Base-by-base conservation (phyloP, 257 asterid genomes). In the Striga asiatica region DNA sequence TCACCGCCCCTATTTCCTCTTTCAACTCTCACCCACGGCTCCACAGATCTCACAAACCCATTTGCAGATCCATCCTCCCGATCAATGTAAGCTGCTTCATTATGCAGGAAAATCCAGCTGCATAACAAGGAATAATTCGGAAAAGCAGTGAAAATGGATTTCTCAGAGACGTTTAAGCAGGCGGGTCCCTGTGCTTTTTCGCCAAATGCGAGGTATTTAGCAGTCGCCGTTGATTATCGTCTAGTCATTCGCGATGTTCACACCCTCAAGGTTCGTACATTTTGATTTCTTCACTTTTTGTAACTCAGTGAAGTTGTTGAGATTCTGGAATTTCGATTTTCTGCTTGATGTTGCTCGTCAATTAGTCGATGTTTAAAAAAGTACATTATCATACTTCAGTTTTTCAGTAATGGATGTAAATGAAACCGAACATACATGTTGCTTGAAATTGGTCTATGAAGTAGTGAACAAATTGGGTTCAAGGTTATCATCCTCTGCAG, bases 181-280 rank as follows among this genome's bases (percentile, higher is more conserved):
- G 54, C 85, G 17, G 98, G 97, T 0, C 89, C 97, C 6, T 82
- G 80, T 64, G 82, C 89, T 48, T 92, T 92, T 78, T 92, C 98
- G 21, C 98, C 97, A 0, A 74, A 92, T 65, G 78, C 97, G 12
- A 79, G 91, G 32, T 84, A 70, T 73, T 64, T 92, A 8, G 98
- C 98, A 4, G 89, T 92, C 6, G 86, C 97, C 0, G 94, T 77
- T 10, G 98, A 88, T 75, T 92, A 84, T 64, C 97, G 98, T 43
- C 83, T 92, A 7, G 97, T 84, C 27, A 77, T 92, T 71, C 98
- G 98, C 23, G 97, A 92, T 62, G 89, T 84, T 57, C 89, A 72
- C 66, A 77, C 94, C 2, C 83, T 87, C 58, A 81, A 92, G 98
- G 98, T 92, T 61, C 46, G 20, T 19, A 13, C 47, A 39, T 47